phyloP scores from a whole-genome alignment of 2,329 filamentous ascomycete species.

The Sphaerulina populicola region DNA sequence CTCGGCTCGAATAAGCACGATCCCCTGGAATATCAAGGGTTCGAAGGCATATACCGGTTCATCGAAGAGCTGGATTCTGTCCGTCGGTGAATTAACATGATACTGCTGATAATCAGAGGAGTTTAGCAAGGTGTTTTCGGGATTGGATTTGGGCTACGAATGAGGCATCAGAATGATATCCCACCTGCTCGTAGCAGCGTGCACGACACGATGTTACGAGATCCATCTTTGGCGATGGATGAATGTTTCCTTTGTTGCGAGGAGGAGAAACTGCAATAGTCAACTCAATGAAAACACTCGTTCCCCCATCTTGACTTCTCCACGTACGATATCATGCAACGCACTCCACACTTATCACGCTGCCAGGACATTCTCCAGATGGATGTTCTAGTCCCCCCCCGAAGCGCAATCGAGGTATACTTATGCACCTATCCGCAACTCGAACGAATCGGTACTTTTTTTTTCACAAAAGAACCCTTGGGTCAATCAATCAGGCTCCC shows the following conservation, averaged over 20 bases:
- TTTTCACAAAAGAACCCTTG: not conserved
- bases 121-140: not conserved
- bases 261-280: not conserved
- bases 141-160: not conserved
- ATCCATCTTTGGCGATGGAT: not conserved
- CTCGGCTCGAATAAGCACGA: constrained; percentile 34
- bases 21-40: constrained; percentile 52
- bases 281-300: not conserved
- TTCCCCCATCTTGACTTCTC: not conserved
- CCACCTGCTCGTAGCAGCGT: constrained; percentile 4
- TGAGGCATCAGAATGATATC: constrained; percentile 10
- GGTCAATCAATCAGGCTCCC: not conserved
- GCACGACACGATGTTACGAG: not conserved
- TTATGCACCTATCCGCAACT: not conserved
- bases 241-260: constrained; percentile 1
- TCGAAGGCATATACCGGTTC: constrained; percentile 59
- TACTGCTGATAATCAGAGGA: not conserved
- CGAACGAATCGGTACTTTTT: not conserved
- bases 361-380: too few relatives aligned
- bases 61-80: constrained; percentile 55
- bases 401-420: not conserved
- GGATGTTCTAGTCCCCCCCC: too few relatives aligned
- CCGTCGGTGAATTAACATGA: constrained; percentile 21
- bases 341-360: too few relatives aligned
- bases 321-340: too few relatives aligned